A percentile compares a stretch with the other conserved stretches of the same genome.
Evolutionary conservation across 805 yeast genomes (phyloP).

Genomic region (Myxozyma lipomycoides): DNA sequence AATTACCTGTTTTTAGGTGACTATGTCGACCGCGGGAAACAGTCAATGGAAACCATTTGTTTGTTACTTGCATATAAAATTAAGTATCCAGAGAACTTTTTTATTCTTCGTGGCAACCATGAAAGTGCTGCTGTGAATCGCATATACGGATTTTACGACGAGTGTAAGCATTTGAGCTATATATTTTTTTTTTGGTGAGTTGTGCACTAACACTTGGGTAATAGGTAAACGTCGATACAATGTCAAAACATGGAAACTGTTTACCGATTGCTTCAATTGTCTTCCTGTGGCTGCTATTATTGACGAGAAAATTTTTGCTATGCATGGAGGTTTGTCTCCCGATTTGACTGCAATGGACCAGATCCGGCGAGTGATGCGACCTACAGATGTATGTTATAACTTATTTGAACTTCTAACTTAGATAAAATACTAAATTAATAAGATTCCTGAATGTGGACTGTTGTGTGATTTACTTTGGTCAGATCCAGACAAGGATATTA

Average conservation of each 20-base stretch:
- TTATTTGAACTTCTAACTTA: too few species aligned
- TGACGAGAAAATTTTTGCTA: slow-evolving; percentile 95
- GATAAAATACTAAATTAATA: neutral
- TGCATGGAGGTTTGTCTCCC: slow-evolving; percentile 99
- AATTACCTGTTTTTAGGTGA: slow-evolving; percentile 94
- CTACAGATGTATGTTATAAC: slow-evolving; percentile 60
- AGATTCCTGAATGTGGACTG: slow-evolving; percentile 92
- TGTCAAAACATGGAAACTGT: slow-evolving; percentile 97
- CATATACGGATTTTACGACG: slow-evolving; percentile 97
- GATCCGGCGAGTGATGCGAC: slow-evolving; percentile 98
- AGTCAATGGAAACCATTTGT: slow-evolving; percentile 93
- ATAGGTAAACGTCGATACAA: slow-evolving; percentile 81
- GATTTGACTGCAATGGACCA: slow-evolving; percentile 98
- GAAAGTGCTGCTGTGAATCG: slow-evolving; percentile 98
- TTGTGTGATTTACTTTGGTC: slow-evolving; percentile 97
- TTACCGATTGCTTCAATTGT: slow-evolving; percentile 97
- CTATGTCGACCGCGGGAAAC: slow-evolving; percentile 98
- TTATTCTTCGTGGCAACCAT: slow-evolving; percentile 95
- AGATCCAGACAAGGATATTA: slow-evolving; percentile 96
- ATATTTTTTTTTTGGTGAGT: neutral
- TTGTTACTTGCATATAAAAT: slow-evolving; percentile 90
- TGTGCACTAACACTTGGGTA: neutral
- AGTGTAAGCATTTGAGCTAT: slow-evolving; percentile 46
- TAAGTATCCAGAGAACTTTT: slow-evolving; percentile 96
- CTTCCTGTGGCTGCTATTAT: slow-evolving; percentile 97